A percentile compares a stretch with the other conserved stretches of the same genome.
These are phyloP conservation scores for Podaxis carcinomalis DNA, from an alignment of 768 basidiomycete species.

Conservation along the genomic window DNA sequence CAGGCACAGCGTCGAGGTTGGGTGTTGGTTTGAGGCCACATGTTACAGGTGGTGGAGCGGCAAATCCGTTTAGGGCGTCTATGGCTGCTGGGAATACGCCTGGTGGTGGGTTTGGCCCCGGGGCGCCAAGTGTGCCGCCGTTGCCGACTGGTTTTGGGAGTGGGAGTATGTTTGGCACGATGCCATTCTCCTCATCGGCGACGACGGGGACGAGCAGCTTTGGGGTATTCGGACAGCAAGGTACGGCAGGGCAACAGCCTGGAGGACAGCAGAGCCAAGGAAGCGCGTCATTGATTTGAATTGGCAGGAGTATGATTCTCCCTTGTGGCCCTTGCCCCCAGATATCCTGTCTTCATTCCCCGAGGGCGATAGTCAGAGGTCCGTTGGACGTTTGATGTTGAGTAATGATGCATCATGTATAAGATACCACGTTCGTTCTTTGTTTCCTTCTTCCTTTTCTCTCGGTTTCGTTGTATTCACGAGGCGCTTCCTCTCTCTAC, in stretches of 20 bases:
- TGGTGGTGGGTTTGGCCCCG: neutral
- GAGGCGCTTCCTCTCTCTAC: constrained; percentile 10
- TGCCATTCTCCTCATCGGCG: neutral
- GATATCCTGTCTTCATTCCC: too few species aligned
- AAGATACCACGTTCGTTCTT: constrained; percentile 13
- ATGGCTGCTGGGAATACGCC: constrained; percentile 34
- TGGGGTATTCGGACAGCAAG: neutral
- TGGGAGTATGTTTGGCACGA: constrained; percentile 7
- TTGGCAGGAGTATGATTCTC: neutral
- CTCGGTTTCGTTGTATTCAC: neutral
- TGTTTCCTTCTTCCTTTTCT: constrained; percentile 14
- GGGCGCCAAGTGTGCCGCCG: constrained; percentile 3
- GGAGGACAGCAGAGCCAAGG: constrained; percentile 35
- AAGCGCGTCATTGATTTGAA: constrained; percentile 46
- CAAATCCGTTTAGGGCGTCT: constrained; percentile 66
- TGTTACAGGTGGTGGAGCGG: constrained; percentile 55
- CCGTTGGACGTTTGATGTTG: neutral
- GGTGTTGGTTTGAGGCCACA: constrained; percentile 58
- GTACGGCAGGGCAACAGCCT: neutral
- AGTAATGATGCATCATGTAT: constrained; percentile 1
- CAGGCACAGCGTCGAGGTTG: constrained; percentile 21
- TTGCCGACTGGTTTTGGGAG: constrained; percentile 7
- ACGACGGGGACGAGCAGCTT: neutral
- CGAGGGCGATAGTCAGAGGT: neutral
- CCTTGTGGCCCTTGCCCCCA: neutral